phyloP scores from a whole-genome alignment of 2,329 filamentous ascomycete genomes.

The Botryosphaeria dothidea region DNA sequence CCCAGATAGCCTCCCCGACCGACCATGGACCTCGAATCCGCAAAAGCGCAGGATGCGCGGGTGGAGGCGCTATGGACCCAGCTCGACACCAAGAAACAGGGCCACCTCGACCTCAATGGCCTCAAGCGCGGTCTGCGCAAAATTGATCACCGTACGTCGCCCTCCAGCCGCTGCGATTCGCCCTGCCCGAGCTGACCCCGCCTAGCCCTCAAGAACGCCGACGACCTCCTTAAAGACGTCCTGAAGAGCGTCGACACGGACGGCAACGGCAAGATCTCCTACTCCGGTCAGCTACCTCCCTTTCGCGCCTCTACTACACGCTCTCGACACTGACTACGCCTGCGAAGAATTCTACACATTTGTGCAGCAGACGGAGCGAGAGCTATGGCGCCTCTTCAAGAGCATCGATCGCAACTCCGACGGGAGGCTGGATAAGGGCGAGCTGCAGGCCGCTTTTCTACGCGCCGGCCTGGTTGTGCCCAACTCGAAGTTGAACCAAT shows the following conservation, averaged over 20 bases:
- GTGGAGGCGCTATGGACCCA: slow-evolving; percentile 82
- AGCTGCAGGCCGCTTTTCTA: slow-evolving; percentile 77
- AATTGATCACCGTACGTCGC: slow-evolving; percentile 82
- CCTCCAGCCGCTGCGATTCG: slow-evolving; percentile 15
- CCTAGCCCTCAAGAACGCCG: slow-evolving; percentile 83
- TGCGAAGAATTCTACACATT: slow-evolving; percentile 81
- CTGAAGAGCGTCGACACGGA: slow-evolving; percentile 82
- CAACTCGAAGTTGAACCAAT: slow-evolving; percentile 73
- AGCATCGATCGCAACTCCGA: slow-evolving; percentile 84
- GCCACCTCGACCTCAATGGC: slow-evolving; percentile 80
- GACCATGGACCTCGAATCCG: slow-evolving; percentile 71
- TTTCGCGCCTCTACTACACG: neutral
- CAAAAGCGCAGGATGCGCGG: slow-evolving; percentile 76
- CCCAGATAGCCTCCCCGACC: slow-evolving; percentile 34
- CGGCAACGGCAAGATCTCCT: slow-evolving; percentile 86
- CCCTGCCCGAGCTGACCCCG: slow-evolving; percentile 28
- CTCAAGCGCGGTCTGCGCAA: slow-evolving; percentile 81
- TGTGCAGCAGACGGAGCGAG: slow-evolving; percentile 81
- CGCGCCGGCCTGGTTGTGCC: slow-evolving; percentile 78
- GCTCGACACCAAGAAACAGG: slow-evolving; percentile 74
- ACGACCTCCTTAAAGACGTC: slow-evolving; percentile 78
- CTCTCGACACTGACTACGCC: slow-evolving; percentile 25
- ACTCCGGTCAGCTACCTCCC: slow-evolving; percentile 62
- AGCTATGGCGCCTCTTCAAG: slow-evolving; percentile 79
- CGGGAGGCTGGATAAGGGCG: slow-evolving; percentile 82